These are phyloP conservation scores for Immersiporthe knoxdaviesiana DNA, from an alignment of 2,329 filamentous ascomycete species.

Conservation along the genomic window DNA sequence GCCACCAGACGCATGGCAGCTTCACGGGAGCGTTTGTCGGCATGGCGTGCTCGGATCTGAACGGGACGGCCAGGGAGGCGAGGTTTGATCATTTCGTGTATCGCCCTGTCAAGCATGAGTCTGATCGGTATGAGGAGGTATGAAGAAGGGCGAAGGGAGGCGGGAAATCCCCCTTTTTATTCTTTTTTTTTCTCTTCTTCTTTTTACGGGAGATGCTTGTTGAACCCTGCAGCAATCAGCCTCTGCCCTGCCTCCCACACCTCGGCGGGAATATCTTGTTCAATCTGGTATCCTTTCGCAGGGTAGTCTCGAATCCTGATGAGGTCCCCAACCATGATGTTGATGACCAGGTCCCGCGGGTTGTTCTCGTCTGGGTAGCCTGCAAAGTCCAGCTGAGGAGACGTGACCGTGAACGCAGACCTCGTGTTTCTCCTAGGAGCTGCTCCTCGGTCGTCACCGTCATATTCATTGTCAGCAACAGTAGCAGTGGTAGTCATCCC, in stretches of 20 bases:
- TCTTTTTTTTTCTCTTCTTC: too few species aligned
- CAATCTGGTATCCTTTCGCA: constrained; percentile 47
- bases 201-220: constrained; percentile 44
- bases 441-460: background rate
- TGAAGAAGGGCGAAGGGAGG: too few species aligned
- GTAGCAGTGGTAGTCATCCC: constrained; percentile 31
- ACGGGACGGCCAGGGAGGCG: constrained; percentile 52
- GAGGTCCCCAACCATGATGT: constrained; percentile 50
- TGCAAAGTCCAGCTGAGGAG: constrained; percentile 43
- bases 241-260: constrained; percentile 48
- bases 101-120: constrained; percentile 49
- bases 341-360: constrained; percentile 46
- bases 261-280: constrained; percentile 45
- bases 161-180: too few species aligned
- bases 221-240: constrained; percentile 44
- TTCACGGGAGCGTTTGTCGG: constrained; percentile 66
- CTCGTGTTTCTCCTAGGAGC: background rate
- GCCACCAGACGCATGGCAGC: constrained; percentile 63
- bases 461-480: too few species aligned
- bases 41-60: constrained; percentile 58
- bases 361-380: constrained; percentile 48
- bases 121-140: constrained; percentile 51
- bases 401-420: constrained; percentile 45
- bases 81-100: constrained; percentile 58
- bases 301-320: constrained; percentile 49